Percentiles rank a stretch among this genome's conserved stretches.
These are phyloP conservation scores for Sclerotinia trifoliorum DNA, from an alignment of 2,329 filamentous ascomycete genomes.

Conservation along the genomic window DNA sequence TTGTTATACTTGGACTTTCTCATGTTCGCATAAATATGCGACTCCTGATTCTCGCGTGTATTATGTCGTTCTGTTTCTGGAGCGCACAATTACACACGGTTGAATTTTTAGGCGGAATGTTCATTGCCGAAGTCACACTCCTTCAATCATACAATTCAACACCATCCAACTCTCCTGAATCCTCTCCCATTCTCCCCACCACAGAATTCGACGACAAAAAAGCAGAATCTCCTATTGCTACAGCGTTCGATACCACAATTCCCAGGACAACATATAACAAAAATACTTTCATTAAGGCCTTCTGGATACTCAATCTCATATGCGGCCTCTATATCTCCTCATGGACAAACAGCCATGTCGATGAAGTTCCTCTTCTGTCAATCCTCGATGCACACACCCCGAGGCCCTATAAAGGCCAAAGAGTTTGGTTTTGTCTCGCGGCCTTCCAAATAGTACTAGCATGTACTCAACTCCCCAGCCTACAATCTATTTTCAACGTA, in stretches of 20 bases:
- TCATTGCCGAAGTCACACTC: constrained; percentile 48
- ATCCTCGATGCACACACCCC: constrained; percentile 34
- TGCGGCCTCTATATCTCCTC: constrained; percentile 36
- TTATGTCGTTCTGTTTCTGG: constrained; percentile 36
- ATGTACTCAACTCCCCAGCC: constrained; percentile 40
- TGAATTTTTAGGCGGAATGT: constrained; percentile 49
- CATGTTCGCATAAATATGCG: constrained; percentile 32
- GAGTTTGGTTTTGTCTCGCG: constrained; percentile 37
- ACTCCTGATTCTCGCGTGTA: constrained; percentile 30
- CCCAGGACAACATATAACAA: constrained; percentile 17
- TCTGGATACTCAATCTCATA: constrained; percentile 35
- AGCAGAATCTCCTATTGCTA: constrained; percentile 22
- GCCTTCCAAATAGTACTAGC: constrained; percentile 38
- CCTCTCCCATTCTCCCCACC: constrained; percentile 24
- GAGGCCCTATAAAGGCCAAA: constrained; percentile 33
- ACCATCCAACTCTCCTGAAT: constrained; percentile 1
- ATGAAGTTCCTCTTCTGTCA: constrained; percentile 32
- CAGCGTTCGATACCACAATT: constrained; percentile 13
- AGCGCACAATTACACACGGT: constrained; percentile 35
- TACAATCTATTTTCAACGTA: constrained; percentile 49
- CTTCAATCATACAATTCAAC: constrained; percentile 35
- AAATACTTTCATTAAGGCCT: constrained; percentile 26
- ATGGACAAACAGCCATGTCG: constrained; percentile 36
- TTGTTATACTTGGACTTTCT: constrained; percentile 34
- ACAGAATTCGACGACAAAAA: constrained; percentile 33